phyloP scores from a whole-genome alignment of 129 eudicot species.

The Gnaphalium uliginosum region DNA sequence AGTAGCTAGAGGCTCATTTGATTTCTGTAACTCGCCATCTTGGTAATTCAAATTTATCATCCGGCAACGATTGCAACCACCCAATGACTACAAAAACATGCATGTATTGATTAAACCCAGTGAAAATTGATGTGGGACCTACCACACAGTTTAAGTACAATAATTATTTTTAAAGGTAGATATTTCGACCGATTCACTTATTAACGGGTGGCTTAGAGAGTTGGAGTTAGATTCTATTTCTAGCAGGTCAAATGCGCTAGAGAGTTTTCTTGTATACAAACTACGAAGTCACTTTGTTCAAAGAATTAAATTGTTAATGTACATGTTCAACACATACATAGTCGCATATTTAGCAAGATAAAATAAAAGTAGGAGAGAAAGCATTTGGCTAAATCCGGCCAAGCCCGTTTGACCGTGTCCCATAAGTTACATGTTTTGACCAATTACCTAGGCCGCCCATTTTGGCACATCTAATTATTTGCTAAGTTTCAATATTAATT shows the following conservation, averaged over 20 bases:
- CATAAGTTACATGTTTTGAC: background rate
- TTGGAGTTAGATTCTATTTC: background rate
- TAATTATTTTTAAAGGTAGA: background rate
- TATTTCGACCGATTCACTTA: background rate
- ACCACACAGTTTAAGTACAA: background rate
- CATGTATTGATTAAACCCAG: background rate
- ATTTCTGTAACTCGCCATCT: slow-evolving; percentile 52
- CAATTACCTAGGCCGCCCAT: background rate
- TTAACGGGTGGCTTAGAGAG: background rate
- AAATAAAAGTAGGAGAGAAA: background rate
- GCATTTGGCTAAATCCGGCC: background rate
- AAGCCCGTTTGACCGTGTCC: background rate
- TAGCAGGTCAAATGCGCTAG: background rate
- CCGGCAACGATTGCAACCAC: slow-evolving; percentile 97
- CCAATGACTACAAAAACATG: slow-evolving; percentile 62
- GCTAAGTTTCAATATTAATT: background rate
- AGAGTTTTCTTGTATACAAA: no score
- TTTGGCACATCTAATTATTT: background rate
- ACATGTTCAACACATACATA: no score
- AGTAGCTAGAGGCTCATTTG: slow-evolving; percentile 80
- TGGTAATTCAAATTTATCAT: slow-evolving; percentile 64
- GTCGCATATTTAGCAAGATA: no score
- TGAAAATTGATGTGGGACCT: background rate
- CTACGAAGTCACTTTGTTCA: background rate
- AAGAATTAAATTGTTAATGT: no score